A percentile compares a stretch with the other conserved stretches of the same genome.
These are phyloP conservation scores for Amphicarpaea edgeworthii DNA, from an alignment of 306 rosid genomes.

Conservation along the genomic window DNA sequence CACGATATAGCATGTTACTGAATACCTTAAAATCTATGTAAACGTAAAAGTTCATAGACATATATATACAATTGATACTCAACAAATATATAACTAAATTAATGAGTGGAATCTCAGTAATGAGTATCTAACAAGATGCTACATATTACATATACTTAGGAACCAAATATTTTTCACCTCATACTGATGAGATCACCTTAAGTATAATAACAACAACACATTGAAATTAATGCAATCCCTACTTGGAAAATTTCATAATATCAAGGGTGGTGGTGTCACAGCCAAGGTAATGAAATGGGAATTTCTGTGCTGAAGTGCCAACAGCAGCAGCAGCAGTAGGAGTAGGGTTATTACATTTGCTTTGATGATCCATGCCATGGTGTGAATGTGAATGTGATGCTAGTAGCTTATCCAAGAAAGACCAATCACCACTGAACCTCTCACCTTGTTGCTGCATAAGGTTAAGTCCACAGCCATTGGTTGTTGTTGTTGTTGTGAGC, in stretches of 20 bases:
- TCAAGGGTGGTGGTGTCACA: constrained; percentile 57
- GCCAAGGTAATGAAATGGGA: constrained; percentile 86
- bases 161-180: constrained; percentile 27
- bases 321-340: constrained; percentile 39
- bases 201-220: background rate
- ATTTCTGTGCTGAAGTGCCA: constrained; percentile 65
- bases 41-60: background rate
- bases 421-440: constrained; percentile 78
- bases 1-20: background rate
- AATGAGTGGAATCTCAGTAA: constrained; percentile 45
- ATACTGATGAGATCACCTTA: background rate
- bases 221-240: constrained; percentile 7
- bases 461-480: constrained; percentile 50
- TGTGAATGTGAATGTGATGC: too few species aligned
- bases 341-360: constrained; percentile 48
- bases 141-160: constrained; percentile 19
- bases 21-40: constrained; percentile 7
- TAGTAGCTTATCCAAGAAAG: constrained; percentile 89
- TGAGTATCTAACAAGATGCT: constrained; percentile 36
- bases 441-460: constrained; percentile 60
- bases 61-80: constrained; percentile 37
- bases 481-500: too few species aligned
- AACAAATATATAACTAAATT: constrained; percentile 41
- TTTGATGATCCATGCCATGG: constrained; percentile 44
- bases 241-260: constrained; percentile 73